Evolutionary conservation across 129 eudicot species (phyloP), one percentile per base, ranked within the genome.

Genomic region (Calendula officinalis): DNA sequence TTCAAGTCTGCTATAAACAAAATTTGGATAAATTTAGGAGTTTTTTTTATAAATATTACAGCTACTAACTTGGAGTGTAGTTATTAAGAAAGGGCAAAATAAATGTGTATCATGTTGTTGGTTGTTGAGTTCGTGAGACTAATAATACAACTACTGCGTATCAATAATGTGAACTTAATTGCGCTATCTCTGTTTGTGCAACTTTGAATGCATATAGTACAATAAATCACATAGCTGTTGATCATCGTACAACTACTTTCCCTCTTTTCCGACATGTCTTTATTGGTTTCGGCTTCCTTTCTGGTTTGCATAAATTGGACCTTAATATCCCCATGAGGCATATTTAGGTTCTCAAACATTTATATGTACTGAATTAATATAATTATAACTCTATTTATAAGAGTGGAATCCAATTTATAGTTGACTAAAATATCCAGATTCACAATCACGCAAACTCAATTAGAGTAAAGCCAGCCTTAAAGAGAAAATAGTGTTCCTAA

Each of bases 101-200:
- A 41, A 67, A 27, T 41, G 43, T 41, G 55, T 9, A 49, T 67
- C 17, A 53, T 67, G 40, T 67, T 56, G 64, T 42, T 67, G 54
- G 72, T 33, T 67, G 72, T 56, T 42, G 63, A 67, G 55, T 53
- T 67, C 54, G 40, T 52, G 9, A 3, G 60, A 30, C 46, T 40
- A 38, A 52, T 66, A 12, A 12, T 38, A 5, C 71, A 66, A 38
- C 71, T 52, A 51, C 71, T 39, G 52, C 61, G 27, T 51, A 11
- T 22, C 14, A 52, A 66, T 66, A 66, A 66, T 66, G 51, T 36
- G 38, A 51, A 17, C 5, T 66, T 66, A 12, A 51, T 52, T 66
- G 8, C 34, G 0, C 15, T 15, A 3, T 35, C 41, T 33, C 27
- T 12, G 3, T 0, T 66, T 17, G 60, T 50, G 71, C 51, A 14